Evolutionary conservation across 805 yeast species (phyloP).

Genomic region (Cyberlindnera nakhonratchasimensis): DNA sequence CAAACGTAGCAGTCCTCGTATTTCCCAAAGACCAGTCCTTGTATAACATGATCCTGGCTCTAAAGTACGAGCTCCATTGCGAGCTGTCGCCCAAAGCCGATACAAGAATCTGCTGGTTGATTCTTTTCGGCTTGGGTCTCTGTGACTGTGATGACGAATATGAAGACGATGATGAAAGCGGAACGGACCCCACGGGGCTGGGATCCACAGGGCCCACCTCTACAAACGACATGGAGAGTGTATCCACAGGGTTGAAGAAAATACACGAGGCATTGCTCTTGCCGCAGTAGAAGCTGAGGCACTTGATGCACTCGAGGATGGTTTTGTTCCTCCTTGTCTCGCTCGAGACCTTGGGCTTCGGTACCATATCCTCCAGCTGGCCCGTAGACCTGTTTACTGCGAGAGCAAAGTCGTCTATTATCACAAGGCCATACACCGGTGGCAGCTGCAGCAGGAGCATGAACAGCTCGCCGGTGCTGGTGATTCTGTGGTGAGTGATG

Average conservation of each 20-base stretch:
- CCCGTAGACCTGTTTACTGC: constrained; percentile 14
- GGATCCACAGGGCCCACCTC: constrained; percentile 8
- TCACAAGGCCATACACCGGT: constrained; percentile 15
- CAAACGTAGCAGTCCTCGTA: constrained; percentile 15
- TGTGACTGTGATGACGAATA: constrained; percentile 1
- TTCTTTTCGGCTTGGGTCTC: constrained; percentile 9
- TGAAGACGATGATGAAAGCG: constrained; percentile 6
- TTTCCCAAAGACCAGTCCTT: constrained; percentile 21
- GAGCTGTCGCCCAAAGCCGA: constrained; percentile 24
- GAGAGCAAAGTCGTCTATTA: constrained; percentile 26
- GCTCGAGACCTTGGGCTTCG: constrained; percentile 5
- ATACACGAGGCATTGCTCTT: constrained; percentile 18
- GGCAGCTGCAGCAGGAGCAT: constrained; percentile 4
- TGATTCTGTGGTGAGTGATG: constrained; percentile 2
- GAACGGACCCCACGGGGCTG: constrained; percentile 2
- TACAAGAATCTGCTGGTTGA: constrained; percentile 22
- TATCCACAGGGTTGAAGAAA: constrained; percentile 18
- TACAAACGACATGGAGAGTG: constrained; percentile 23
- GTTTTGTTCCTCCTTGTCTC: constrained; percentile 12
- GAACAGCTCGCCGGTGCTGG: constrained; percentile 4
- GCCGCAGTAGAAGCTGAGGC: constrained; percentile 16
- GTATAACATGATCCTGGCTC: constrained; percentile 24
- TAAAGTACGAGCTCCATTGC: constrained; percentile 17
- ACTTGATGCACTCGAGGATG: constrained; percentile 16
- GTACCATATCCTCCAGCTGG: constrained; percentile 10